phyloP scores from a whole-genome alignment of 768 basidiomycete species.

The Inosperma sp. region DNA sequence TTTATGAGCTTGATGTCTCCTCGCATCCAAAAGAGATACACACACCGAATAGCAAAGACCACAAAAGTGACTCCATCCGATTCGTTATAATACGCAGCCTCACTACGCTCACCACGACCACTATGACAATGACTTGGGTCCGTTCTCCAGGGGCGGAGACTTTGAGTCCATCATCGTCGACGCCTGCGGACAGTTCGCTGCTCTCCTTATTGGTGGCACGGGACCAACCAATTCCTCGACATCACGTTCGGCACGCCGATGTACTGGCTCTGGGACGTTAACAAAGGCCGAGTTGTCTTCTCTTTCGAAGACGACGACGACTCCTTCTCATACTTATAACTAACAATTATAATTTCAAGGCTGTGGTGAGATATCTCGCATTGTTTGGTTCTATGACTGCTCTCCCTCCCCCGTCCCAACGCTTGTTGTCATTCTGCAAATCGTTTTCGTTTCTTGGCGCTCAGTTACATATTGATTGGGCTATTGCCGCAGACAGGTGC shows the following conservation, averaged over 20 bases:
- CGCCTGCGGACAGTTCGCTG: slow-evolving; percentile 28
- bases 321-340: slow-evolving; percentile 1
- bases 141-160: slow-evolving; percentile 33
- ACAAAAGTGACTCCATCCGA: slow-evolving; percentile 22
- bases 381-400: neutral
- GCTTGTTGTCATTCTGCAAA: no score
- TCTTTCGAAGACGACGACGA: slow-evolving; percentile 6
- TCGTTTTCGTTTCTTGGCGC: no score
- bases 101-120: slow-evolving; percentile 33
- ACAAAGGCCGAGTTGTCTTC: slow-evolving; percentile 21
- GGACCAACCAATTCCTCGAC: slow-evolving; percentile 22
- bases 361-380: neutral
- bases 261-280: slow-evolving; percentile 28
- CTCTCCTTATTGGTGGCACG: slow-evolving; percentile 20
- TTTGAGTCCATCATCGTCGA: slow-evolving; percentile 35
- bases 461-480: no score
- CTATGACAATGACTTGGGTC: neutral
- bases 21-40: slow-evolving; percentile 25
- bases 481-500: no score
- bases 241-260: slow-evolving; percentile 32
- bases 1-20: slow-evolving; percentile 19
- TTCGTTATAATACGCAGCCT: slow-evolving; percentile 36
- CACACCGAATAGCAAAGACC: slow-evolving; percentile 20
- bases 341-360: neutral
- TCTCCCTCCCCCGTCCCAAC: neutral